A percentile compares a stretch with the other conserved stretches of the same genome.
Evolutionary conservation across 2,329 filamentous ascomycete species (phyloP).

Genomic region (Aspergillus sp.): DNA sequence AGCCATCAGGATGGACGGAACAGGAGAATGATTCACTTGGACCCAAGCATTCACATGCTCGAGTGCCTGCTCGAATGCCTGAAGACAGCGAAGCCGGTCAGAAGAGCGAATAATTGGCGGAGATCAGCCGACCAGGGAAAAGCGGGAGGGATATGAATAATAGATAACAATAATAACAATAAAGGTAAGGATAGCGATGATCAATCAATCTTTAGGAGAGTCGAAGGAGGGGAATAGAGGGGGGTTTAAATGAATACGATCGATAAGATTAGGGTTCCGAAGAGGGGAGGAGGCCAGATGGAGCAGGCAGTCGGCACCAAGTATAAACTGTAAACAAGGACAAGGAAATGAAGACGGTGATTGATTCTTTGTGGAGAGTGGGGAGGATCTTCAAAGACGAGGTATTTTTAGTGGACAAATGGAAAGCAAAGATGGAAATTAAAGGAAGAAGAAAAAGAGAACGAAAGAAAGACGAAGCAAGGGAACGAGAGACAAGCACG

Average conservation of each 20-base stretch:
- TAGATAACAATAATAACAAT: conserved; percentile 7
- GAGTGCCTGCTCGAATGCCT: conserved; percentile 13
- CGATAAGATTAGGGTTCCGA: not conserved
- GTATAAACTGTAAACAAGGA: too few relatives aligned
- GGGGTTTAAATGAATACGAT: not conserved
- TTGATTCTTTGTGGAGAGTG: too few relatives aligned
- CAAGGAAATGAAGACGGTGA: too few relatives aligned
- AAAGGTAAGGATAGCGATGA: not conserved
- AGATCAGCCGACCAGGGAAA: conserved; percentile 13
- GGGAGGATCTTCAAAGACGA: not conserved
- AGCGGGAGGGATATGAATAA: not conserved
- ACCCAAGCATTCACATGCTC: conserved; percentile 14
- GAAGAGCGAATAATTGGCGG: conserved; percentile 6
- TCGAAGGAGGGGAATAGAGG: not conserved
- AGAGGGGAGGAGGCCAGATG: too few relatives aligned
- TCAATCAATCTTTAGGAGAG: not conserved
- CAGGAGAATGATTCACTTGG: not conserved
- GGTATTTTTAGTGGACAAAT: not conserved
- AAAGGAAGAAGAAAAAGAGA: not conserved
- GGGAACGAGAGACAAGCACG: not conserved
- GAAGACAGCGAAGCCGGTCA: conserved; percentile 15
- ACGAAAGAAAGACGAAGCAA: conserved; percentile 4
- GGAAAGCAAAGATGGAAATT: not conserved
- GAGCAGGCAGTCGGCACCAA: too few relatives aligned
- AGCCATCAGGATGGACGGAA: conserved; percentile 10